Conservation (phyloP, 805 yeast species). For the Kazachstania bromeliacearum region DNA sequence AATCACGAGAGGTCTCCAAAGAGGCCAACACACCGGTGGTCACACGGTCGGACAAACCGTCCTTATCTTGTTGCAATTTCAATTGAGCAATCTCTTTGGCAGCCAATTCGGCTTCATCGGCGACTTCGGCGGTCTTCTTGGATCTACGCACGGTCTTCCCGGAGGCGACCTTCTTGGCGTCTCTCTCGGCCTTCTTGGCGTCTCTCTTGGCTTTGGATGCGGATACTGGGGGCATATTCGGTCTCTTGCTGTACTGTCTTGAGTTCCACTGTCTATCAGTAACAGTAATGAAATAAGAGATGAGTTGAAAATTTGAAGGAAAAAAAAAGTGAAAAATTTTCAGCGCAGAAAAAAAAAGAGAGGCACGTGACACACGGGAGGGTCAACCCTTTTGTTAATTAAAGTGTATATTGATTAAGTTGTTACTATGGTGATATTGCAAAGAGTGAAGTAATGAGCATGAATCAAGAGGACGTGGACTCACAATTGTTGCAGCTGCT, state of each 20-base stretch:
- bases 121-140: conserved; percentile 32
- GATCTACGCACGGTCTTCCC: conserved; percentile 44
- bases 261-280: not conserved
- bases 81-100: conserved; percentile 73
- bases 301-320: too few species aligned
- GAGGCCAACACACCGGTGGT: conserved; percentile 95
- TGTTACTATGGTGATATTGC: too few species aligned
- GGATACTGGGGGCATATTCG: conserved; percentile 45
- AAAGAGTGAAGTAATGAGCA: too few species aligned
- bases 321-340: too few species aligned
- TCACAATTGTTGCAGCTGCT: conserved; percentile 8
- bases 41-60: conserved; percentile 94
- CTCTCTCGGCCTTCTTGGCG: conserved; percentile 92
- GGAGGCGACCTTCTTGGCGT: conserved; percentile 86
- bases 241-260: not conserved
- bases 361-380: not conserved
- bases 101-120: conserved; percentile 46
- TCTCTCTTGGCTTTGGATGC: conserved; percentile 98
- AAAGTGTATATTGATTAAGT: too few species aligned
- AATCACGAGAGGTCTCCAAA: conserved; percentile 82
- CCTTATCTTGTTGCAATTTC: conserved; percentile 87
- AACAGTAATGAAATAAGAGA: too few species aligned
- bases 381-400: too few species aligned
- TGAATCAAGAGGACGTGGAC: too few species aligned
- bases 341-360: too few species aligned